Evolutionary conservation across 106 monocot species (phyloP), one percentile per base, ranked within the genome.

Genomic region (Agapanthus africanus): DNA sequence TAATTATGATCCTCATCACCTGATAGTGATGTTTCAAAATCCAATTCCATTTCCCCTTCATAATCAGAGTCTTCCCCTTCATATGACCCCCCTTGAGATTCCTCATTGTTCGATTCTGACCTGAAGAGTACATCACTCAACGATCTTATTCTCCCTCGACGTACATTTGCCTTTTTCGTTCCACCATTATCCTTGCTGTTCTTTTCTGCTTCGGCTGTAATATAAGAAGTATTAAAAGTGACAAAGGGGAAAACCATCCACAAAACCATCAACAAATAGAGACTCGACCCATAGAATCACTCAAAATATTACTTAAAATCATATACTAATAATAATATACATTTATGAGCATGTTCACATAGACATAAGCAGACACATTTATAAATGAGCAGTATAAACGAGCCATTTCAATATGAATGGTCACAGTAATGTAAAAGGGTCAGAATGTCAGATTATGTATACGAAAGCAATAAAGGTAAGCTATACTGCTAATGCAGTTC

Each of bases 31-130:
- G 97, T 84, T 73, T 92, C 97, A 87, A 92, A 87, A 41, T 92
- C 97, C 54, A 92, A 33, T 59, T 97, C 97, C 97, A 97, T 87
- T 81, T 95, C 95, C 22, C 90, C 80, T 38, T 90, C 95, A 87
- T 77, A 87, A 74, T 97, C 97, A 76, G 88, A 86, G 37, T 83
- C 84, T 57, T 88, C 90, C 63, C 86, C 82, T 61, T 86, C 88
- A 71, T 79, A 76, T 50, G 73, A 56, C 52, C 72, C 71, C 46
- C 76, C 81, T 76, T 79, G 67, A 65, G 77, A 78, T 25, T 68
- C 72, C 49, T 81, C 75, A 25, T 41, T 71, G 49, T 63, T 73
- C 31, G 69, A 68, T 41, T 86, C 93, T 57, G 84, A 71, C 36
- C 69, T 56, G 33, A 88, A 68, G 26, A 94, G 68, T 19, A 91